Evolutionary conservation across 2,329 filamentous ascomycete species (phyloP).

Genomic region (Colletotrichum cordylinicola): DNA sequence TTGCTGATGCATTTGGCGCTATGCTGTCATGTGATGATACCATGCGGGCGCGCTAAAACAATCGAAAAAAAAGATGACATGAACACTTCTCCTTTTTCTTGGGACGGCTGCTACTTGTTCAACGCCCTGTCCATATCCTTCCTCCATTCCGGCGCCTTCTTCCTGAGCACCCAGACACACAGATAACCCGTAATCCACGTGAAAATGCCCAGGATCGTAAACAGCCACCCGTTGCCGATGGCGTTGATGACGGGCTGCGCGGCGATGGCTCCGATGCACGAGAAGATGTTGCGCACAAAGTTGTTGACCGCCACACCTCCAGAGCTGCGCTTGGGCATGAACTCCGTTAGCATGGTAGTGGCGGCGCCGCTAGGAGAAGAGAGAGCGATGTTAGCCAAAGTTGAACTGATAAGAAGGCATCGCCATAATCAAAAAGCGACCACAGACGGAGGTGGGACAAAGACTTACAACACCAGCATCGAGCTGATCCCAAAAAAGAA

Average conservation of each 20-base stretch:
- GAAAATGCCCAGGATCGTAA: conserved; percentile 62
- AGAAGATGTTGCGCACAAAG: conserved; percentile 80
- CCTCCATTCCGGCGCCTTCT: conserved; percentile 69
- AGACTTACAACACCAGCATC: conserved; percentile 75
- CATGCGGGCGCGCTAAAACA: not conserved
- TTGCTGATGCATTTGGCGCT: not conserved
- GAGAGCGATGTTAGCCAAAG: conserved; percentile 11
- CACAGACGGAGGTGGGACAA: not conserved
- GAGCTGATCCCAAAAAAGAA: conserved; percentile 78
- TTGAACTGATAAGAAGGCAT: not conserved
- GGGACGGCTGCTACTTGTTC: conserved; percentile 6
- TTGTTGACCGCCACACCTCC: conserved; percentile 83
- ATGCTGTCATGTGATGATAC: not conserved
- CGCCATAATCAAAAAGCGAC: not conserved
- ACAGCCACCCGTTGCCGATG: conserved; percentile 79
- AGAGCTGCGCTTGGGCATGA: conserved; percentile 75
- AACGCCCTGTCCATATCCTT: conserved; percentile 62
- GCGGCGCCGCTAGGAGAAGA: conserved; percentile 52
- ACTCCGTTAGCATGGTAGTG: conserved; percentile 87
- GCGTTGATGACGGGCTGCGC: conserved; percentile 73
- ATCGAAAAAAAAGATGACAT: not conserved
- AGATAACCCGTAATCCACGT: conserved; percentile 61
- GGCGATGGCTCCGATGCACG: conserved; percentile 73
- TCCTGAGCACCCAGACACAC: conserved; percentile 66
- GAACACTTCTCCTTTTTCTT: not conserved